Base-by-base conservation (phyloP, 2,329 filamentous ascomycete species). In the Trichoderma polysporum region DNA sequence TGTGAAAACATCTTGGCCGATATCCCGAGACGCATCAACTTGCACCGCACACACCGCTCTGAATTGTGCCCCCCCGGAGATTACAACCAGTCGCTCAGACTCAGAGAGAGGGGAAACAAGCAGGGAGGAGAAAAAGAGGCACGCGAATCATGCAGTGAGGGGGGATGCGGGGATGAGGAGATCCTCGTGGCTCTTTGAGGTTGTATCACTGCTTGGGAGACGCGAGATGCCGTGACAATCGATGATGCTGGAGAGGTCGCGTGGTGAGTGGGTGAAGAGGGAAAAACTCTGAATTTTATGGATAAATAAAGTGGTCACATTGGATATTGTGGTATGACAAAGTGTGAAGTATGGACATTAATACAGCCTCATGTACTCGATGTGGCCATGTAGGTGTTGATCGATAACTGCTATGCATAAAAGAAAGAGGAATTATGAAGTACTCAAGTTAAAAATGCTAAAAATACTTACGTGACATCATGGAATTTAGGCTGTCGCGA, bases 101-200 rank as follows among this genome's bases (percentile, higher is more conserved):
- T 33, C 47, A 27, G 29, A 19, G 31, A 22, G 33, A 56, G 10
- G 7, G 31, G 22, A 17, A 17, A 13, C 17, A 45, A 35, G 37
- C 37, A 35, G 33, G 41, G 27, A 35, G 35, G 37, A 29, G n/a
- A 19, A 29, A 60, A n/a, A n/a, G n/a, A 13, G n/a, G 39, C 31
- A 35, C 29, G 31, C 19, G 29, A 56, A 25, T 15, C 31, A 17
- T 27, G n/a, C 22, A n/a, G 29, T 47, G 60, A 31, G 49, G 60
- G 50, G 27, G 35, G 7, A 33, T 63, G 60, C 60, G 60, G 60
- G 50, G 49, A 45, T 47, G 33, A 41, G 33, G 25, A 12, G 29
- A 9, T 27, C 52, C 60, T 64, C 60, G 60, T 64, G 60, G 60
- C 35, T 53, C n/a, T 50, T 31, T 35, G 29, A 54, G 50, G 50